phyloP scores from a whole-genome alignment of 1,284 basidiomycete genomes.

The Macrocybe sp. region DNA sequence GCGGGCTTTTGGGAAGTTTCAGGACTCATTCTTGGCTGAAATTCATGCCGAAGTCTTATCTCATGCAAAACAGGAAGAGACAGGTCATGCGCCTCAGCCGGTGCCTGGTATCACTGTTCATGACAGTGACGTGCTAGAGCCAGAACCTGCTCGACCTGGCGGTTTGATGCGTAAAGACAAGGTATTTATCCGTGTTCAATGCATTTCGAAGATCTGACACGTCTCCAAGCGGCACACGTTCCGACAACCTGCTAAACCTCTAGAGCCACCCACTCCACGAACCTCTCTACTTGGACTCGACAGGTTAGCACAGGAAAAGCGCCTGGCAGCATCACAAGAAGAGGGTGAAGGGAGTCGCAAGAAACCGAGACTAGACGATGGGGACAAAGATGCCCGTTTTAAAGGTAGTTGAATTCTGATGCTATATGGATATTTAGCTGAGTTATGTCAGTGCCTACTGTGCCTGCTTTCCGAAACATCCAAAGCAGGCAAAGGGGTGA shows the following conservation, averaged over 20 bases:
- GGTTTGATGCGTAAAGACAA: conserved; percentile 67
- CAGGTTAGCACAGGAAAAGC: conserved; percentile 82
- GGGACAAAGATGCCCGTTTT: conserved; percentile 62
- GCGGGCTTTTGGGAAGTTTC: conserved; percentile 82
- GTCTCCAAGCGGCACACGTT: conserved; percentile 67
- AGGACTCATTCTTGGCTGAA: conserved; percentile 49
- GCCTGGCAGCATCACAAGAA: conserved; percentile 48
- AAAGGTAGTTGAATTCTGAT: conserved; percentile 56
- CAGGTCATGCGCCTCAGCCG: conserved; percentile 49
- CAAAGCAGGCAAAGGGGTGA: conserved; percentile 73
- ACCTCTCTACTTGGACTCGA: conserved; percentile 83
- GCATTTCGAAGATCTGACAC: conserved; percentile 3
- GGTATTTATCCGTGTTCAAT: conserved; percentile 34
- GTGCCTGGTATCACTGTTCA: conserved; percentile 75
- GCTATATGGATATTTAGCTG: conserved; percentile 2
- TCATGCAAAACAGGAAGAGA: conserved; percentile 61
- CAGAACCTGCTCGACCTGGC: conserved; percentile 71
- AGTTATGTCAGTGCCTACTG: conserved; percentile 55
- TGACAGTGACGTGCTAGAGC: conserved; percentile 76
- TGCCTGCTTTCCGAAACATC: conserved; percentile 55
- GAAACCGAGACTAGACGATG: conserved; percentile 55
- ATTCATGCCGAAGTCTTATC: conserved; percentile 50
- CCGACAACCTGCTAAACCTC: conserved; percentile 62
- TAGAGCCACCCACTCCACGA: conserved; percentile 70
- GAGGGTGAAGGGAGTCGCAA: conserved; percentile 53